Conservation (phyloP, 345 rosid species). For the Cochlearia excelsa region DNA sequence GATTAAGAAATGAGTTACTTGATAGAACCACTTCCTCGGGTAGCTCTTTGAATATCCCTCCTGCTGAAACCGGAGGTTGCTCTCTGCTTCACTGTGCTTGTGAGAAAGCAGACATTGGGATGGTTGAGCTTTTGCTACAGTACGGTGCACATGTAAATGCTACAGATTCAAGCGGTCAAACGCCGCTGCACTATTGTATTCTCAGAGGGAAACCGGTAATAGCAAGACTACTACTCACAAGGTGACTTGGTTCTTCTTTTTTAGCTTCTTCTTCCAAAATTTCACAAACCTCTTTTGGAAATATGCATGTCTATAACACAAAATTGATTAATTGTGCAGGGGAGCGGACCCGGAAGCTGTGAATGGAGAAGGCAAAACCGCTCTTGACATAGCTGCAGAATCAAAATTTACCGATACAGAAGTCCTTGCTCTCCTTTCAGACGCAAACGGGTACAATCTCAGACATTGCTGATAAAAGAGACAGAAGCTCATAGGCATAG, state of each 20-base stretch:
- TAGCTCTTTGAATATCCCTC: conserved; percentile 51
- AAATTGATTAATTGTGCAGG: conserved; percentile 43
- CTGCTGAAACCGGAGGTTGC: conserved; percentile 70
- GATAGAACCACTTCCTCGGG: conserved; percentile 58
- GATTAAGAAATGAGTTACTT: conserved; percentile 54
- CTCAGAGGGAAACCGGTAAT: conserved; percentile 52
- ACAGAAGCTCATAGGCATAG: conserved; percentile 5
- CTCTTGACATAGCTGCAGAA: conserved; percentile 60
- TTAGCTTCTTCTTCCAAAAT: conserved; percentile 1
- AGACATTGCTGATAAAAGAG: conserved; percentile 24
- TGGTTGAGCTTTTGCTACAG: conserved; percentile 93
- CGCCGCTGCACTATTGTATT: conserved; percentile 77
- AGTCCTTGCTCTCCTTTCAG: conserved; percentile 63
- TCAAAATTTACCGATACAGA: conserved; percentile 57
- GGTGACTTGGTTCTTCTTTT: conserved; percentile 48
- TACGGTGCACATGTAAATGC: conserved; percentile 86
- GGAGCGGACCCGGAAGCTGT: conserved; percentile 76
- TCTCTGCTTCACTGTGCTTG: conserved; percentile 93
- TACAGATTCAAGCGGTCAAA: conserved; percentile 72
- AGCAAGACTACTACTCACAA: conserved; percentile 79
- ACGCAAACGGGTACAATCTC: conserved; percentile 48
- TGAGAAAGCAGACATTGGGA: conserved; percentile 90
- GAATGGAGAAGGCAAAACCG: conserved; percentile 59
- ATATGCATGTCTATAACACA: not conserved
- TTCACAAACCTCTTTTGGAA: conserved; percentile 1